Evolutionary conservation across 2,329 filamentous ascomycete genomes (phyloP).

Genomic region (Scedosporium boydii): DNA sequence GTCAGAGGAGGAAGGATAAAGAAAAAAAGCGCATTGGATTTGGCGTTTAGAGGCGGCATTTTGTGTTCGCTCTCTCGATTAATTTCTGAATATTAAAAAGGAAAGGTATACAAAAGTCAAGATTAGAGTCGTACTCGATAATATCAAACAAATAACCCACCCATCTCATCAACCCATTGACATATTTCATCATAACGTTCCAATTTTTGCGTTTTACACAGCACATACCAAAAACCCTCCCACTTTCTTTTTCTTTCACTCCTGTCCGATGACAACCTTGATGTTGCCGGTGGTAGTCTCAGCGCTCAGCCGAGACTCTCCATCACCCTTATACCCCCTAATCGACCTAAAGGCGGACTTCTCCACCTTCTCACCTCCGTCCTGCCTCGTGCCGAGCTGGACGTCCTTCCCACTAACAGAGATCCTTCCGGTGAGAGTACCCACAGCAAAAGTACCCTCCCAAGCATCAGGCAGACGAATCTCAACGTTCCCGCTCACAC

Average conservation of each 20-base stretch:
- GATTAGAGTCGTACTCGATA: not conserved
- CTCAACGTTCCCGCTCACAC: slow-evolving; percentile 32
- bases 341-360: slow-evolving; percentile 15
- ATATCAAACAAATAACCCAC: no score
- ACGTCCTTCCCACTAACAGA: slow-evolving; percentile 32
- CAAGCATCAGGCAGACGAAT: slow-evolving; percentile 38
- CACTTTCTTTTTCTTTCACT: not conserved
- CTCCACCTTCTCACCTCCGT: slow-evolving; percentile 16
- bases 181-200: no score
- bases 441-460: slow-evolving; percentile 34
- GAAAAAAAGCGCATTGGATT: no score
- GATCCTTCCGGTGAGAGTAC: slow-evolving; percentile 30
- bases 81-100: no score
- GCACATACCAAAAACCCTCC: not conserved
- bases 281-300: slow-evolving; percentile 20
- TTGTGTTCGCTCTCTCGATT: no score
- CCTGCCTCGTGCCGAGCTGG: slow-evolving; percentile 19
- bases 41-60: no score
- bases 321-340: slow-evolving; percentile 31
- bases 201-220: not conserved
- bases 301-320: slow-evolving; percentile 21
- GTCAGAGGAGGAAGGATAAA: no score
- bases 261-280: slow-evolving; percentile 10
- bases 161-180: no score
- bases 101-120: not conserved